Evolutionary conservation across 208 protist genomes (phyloP).

Genomic region (Crithidia expoeki): DNA sequence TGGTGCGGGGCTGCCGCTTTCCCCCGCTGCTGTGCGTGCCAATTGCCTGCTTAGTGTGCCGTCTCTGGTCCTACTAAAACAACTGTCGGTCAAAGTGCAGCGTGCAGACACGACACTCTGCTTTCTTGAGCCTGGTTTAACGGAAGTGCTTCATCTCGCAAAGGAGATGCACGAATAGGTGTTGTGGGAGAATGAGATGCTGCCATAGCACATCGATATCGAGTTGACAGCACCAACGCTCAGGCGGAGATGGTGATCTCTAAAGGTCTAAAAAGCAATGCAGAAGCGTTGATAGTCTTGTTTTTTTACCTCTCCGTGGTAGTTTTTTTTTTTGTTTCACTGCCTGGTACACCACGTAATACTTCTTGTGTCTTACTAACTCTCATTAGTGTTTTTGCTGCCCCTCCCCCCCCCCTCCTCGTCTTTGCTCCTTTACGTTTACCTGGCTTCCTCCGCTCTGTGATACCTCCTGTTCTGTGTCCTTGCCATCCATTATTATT

Average conservation of each 20-base stretch:
- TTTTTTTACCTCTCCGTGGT: neutral
- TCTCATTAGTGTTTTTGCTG: too few species aligned
- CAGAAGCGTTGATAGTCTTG: neutral
- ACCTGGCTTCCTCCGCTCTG: too few species aligned
- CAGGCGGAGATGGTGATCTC: conserved; percentile 7
- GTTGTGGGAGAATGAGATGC: conserved; percentile 13
- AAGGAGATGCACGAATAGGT: conserved; percentile 23
- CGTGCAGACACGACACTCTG: neutral
- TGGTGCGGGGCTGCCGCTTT: neutral
- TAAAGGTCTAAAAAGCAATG: neutral
- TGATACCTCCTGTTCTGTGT: too few species aligned
- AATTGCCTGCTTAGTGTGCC: neutral
- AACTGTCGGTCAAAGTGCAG: neutral
- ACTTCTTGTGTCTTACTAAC: too few species aligned
- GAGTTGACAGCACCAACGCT: conserved; percentile 6
- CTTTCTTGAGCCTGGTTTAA: conserved; percentile 4
- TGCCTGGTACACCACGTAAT: neutral
- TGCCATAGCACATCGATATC: conserved; percentile 13
- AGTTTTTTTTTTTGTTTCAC: neutral
- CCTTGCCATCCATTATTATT: too few species aligned
- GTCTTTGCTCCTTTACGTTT: too few species aligned
- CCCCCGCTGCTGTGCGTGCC: neutral
- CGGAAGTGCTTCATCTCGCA: conserved; percentile 17
- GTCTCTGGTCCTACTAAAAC: neutral
- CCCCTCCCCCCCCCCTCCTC: too few species aligned